Percentiles rank a stretch among this genome's conserved stretches.
phyloP scores from a whole-genome alignment of 2,329 filamentous ascomycete genomes.

The Camptophora hylomeconis region DNA sequence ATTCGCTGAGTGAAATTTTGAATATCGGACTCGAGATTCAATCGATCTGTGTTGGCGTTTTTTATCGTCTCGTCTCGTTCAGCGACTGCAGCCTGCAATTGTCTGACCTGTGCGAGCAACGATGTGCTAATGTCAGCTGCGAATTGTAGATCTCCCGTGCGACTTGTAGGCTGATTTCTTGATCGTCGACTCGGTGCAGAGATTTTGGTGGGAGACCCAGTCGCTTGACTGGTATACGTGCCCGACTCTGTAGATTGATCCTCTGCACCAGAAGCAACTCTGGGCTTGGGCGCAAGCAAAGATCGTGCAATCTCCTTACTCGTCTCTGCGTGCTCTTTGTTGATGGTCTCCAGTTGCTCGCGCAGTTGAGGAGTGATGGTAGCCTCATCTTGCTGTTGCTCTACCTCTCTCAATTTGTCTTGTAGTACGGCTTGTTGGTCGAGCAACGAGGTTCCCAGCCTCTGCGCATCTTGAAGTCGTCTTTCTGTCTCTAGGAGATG shows the following conservation, averaged over 20 bases:
- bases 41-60: constrained; percentile 59
- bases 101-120: constrained; percentile 82
- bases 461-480: constrained; percentile 79
- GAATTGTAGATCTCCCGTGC: constrained; percentile 92
- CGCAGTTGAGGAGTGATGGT: constrained; percentile 75
- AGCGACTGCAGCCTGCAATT: constrained; percentile 68
- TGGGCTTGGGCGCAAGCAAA: constrained; percentile 68
- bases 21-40: constrained; percentile 67
- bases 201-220: constrained; percentile 78
- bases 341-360: constrained; percentile 70
- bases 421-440: constrained; percentile 74
- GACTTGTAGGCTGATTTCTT: constrained; percentile 75
- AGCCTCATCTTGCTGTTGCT: constrained; percentile 59
- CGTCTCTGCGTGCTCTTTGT: constrained; percentile 90
- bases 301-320: constrained; percentile 79
- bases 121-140: constrained; percentile 97
- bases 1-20: constrained; percentile 69
- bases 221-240: constrained; percentile 72
- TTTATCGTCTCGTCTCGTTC: constrained; percentile 83
- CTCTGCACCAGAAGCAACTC: constrained; percentile 58
- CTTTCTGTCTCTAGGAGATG: constrained; percentile 88
- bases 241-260: constrained; percentile 54
- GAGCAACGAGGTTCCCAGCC: constrained; percentile 73
- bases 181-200: constrained; percentile 76
- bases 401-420: constrained; percentile 72